These are phyloP conservation scores for Selenicereus undatus DNA, from an alignment of 148 eudicot genomes.

Conservation along the genomic window DNA sequence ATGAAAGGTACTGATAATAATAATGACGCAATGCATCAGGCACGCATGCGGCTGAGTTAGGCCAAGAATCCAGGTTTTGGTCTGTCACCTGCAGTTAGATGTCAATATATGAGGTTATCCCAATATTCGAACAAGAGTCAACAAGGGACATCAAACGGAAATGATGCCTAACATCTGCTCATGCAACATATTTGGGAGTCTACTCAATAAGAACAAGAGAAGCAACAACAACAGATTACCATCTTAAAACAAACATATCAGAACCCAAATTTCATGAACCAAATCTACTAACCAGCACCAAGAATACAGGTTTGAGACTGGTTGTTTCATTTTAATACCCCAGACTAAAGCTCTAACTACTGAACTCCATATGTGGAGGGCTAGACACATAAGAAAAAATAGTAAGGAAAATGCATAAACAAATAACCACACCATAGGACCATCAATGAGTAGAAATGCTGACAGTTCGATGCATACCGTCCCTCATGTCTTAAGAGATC, in stretches of 20 bases:
- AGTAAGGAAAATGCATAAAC: not conserved
- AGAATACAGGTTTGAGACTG: not conserved
- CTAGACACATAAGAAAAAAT: no score
- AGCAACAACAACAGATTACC: not conserved
- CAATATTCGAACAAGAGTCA: not conserved
- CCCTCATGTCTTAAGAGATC: no score
- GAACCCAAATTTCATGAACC: not conserved
- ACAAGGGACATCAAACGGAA: not conserved
- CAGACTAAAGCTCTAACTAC: not conserved
- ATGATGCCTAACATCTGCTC: not conserved
- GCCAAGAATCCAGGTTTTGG: slow-evolving; percentile 89
- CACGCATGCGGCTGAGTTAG: slow-evolving; percentile 80
- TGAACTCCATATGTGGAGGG: not conserved
- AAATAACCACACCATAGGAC: not conserved
- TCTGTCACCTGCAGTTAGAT: slow-evolving; percentile 69
- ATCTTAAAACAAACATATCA: not conserved
- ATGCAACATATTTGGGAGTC: not conserved
- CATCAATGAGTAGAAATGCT: not conserved
- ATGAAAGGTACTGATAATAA: slow-evolving; percentile 91
- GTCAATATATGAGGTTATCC: slow-evolving; percentile 10
- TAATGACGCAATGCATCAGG: slow-evolving; percentile 93
- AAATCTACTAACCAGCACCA: not conserved
- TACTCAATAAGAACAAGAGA: not conserved
- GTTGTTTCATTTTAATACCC: not conserved
- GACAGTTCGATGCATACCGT: not conserved